These are phyloP conservation scores for Mycena rebaudengoi DNA, from an alignment of 768 basidiomycete genomes.

Conservation along the genomic window DNA sequence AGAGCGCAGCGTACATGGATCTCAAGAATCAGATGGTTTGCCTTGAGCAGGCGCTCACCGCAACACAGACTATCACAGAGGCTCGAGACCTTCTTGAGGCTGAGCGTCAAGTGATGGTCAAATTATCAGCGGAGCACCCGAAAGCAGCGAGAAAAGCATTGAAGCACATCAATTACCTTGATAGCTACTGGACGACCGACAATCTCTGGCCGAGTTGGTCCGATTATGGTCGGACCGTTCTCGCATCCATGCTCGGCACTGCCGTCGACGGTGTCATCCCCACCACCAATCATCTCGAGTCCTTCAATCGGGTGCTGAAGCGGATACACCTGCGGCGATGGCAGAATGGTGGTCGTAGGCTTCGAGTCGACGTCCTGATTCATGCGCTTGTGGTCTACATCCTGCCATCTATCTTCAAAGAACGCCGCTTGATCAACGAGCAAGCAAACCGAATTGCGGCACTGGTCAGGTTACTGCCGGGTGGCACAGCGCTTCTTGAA, in stretches of 20 bases:
- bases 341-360: slow-evolving; percentile 36
- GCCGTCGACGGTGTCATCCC: slow-evolving; percentile 37
- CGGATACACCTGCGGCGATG: slow-evolving; percentile 34
- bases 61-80: not conserved
- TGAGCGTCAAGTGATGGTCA: not conserved
- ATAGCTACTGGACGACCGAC: slow-evolving; percentile 32
- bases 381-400: slow-evolving; percentile 21
- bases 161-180: slow-evolving; percentile 34
- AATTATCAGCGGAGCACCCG: not conserved
- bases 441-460: too few relatives aligned
- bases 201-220: slow-evolving; percentile 45
- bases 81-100: not conserved
- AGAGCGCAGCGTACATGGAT: not conserved
- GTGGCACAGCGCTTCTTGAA: not conserved
- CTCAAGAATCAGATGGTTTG: not conserved
- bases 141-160: slow-evolving; percentile 16
- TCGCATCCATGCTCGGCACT: slow-evolving; percentile 31
- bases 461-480: not conserved
- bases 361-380: slow-evolving; percentile 36
- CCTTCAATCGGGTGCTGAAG: slow-evolving; percentile 47
- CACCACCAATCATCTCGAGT: slow-evolving; percentile 51
- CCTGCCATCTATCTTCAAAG: slow-evolving; percentile 22
- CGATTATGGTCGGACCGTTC: slow-evolving; percentile 29
- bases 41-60: not conserved
- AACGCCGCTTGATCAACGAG: too few relatives aligned